These are phyloP conservation scores for Taphrina flavorubra DNA, from an alignment of 1,139 yeast genomes.

Conservation along the genomic window DNA sequence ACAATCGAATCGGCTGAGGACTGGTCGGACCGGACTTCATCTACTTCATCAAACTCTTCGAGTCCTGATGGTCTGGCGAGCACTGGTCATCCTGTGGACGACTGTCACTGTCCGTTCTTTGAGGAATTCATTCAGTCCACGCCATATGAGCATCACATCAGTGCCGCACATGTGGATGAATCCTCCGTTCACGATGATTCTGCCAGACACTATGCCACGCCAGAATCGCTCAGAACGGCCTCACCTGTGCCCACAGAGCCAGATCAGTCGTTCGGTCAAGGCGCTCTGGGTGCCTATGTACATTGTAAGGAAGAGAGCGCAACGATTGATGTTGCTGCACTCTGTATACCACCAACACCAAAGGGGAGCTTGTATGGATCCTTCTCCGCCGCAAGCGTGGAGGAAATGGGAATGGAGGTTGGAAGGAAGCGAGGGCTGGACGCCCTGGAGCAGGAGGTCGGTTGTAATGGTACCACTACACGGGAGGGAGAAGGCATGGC, in stretches of 20 bases:
- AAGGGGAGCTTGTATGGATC: slow-evolving; percentile 8
- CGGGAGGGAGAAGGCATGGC: background rate
- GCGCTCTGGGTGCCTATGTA: background rate
- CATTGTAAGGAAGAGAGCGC: background rate
- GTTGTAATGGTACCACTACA: background rate
- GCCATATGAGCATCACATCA: slow-evolving; percentile 4
- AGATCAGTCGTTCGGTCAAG: background rate
- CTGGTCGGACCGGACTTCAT: background rate
- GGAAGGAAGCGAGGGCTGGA: background rate
- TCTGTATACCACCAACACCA: slow-evolving; percentile 9
- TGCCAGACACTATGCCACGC: slow-evolving; percentile 17
- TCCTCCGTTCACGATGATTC: background rate
- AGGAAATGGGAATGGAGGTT: background rate
- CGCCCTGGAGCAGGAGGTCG: background rate
- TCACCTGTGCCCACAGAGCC: slow-evolving; percentile 3
- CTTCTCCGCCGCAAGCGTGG: background rate
- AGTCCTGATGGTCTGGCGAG: background rate
- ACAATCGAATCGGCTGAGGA: background rate
- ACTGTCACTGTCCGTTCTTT: slow-evolving; percentile 34
- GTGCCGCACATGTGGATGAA: background rate
- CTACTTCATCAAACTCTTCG: background rate
- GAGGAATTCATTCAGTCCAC: slow-evolving; percentile 33
- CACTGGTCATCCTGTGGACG: background rate
- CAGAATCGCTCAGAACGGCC: slow-evolving; percentile 11
- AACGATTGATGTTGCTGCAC: background rate